Conservation (phyloP, 768 basidiomycete genomes). For the Grammothele lineata region DNA sequence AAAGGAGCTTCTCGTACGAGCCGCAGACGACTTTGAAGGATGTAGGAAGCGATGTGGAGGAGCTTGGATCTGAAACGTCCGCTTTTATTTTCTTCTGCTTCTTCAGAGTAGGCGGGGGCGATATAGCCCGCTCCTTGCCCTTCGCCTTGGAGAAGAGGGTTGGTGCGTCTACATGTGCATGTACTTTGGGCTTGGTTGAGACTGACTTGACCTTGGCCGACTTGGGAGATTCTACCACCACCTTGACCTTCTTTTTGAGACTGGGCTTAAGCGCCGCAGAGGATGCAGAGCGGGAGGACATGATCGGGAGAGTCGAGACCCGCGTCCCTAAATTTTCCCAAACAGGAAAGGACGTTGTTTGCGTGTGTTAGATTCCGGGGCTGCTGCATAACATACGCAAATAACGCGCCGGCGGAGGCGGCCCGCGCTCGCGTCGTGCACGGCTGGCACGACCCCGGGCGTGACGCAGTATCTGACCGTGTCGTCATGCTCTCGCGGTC, state of each 20-base stretch:
- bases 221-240: not conserved
- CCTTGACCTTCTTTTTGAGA: constrained; percentile 9
- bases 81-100: constrained; percentile 2
- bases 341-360: constrained; percentile 15
- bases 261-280: constrained; percentile 13
- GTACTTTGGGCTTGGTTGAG: not conserved
- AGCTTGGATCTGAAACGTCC: constrained; percentile 3
- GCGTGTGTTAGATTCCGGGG: constrained; percentile 18
- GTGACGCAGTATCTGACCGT: too few species aligned
- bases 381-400: constrained; percentile 18
- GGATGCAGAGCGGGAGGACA: constrained; percentile 8
- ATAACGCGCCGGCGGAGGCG: constrained; percentile 9
- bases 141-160: constrained; percentile 17
- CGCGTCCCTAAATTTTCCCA: constrained; percentile 14
- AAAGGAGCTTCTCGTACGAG: constrained; percentile 94
- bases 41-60: constrained; percentile 35
- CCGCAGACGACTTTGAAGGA: constrained; percentile 88
- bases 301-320: not conserved
- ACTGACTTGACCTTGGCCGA: not conserved
- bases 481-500: too few species aligned
- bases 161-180: not conserved
- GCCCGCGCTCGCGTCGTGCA: not conserved
- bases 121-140: constrained; percentile 27
- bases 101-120: constrained; percentile 9
- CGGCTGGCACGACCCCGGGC: too few species aligned